Evolutionary conservation across 2,329 filamentous ascomycete genomes (phyloP), one percentile per base, ranked within the genome.

Genomic region (Tolypocladium guangdongense): DNA sequence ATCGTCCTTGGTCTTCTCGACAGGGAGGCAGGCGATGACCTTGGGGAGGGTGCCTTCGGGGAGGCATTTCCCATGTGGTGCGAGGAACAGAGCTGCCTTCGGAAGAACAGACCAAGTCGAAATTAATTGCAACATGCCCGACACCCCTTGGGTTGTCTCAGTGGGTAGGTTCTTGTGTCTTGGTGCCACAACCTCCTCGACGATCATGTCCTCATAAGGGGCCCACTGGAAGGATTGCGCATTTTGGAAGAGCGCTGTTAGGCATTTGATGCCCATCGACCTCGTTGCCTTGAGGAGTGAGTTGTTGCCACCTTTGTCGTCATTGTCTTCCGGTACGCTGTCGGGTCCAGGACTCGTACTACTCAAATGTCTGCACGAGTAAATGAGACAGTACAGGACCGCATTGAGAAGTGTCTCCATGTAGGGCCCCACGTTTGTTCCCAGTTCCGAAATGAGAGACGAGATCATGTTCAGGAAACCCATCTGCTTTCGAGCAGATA

Each of bases 391-490:
- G 65, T 90, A 92, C 1, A 97, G 72, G 0, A 95, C 78, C 0
- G 90, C 82, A 60, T 92, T 84, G 57, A 92, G 75, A 5, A 97
- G 76, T 14, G 78, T 79, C 18, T 79, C 73, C 49, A 86, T 78
- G 60, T 88, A 92, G 0, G 83, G 79, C 2, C 76, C 69, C 52
- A 95, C 82, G 52, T 84, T 85, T 6, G 80, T 82, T 52, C 91
- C 90, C 37, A 97, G 79, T 52, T 93, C 90, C 54, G 87, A 86
- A 55, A 97, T 83, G 66, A 97, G 82, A 12, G 92, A 84, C 55
- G 90, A 85, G 50, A 93, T 78, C 89, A 97, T 93, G 65, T 95
- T 95, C 51, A 96, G 73, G 65, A 96, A 83, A 74, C 95, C 93
- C 55, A 93, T 80, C 68, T 96, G 92, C 68, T 91, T 93, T 62